Percentiles rank a stretch among this genome's conserved stretches.
phyloP scores from a whole-genome alignment of 495 filamentous ascomycete species.

The Pyrenula aspistea region DNA sequence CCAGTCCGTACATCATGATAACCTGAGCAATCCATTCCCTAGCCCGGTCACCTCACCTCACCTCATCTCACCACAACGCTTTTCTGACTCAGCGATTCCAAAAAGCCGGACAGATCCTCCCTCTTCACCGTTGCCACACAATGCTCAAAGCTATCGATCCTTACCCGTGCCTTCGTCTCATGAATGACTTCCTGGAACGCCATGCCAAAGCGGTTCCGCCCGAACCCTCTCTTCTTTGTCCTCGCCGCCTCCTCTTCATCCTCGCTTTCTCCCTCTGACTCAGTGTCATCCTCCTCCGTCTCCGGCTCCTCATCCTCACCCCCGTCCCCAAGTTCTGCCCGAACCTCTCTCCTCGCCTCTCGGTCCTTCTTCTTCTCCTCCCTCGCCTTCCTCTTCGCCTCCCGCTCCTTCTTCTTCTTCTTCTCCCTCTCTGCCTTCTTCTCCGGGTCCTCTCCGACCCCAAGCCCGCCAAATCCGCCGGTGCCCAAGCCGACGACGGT shows the following conservation, averaged over 20 bases:
- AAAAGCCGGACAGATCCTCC: conserved; percentile 83
- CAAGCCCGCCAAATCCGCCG: conserved; percentile 54
- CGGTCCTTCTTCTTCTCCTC: conserved; percentile 16
- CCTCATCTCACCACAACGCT: conserved; percentile 64
- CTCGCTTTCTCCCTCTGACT: conserved; percentile 40
- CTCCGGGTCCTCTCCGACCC: conserved; percentile 53
- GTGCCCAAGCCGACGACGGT: conserved; percentile 82
- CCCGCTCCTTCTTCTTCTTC: conserved; percentile 48
- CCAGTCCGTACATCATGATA: too few relatives aligned
- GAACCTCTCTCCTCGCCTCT: conserved; percentile 19
- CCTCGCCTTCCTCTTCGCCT: conserved; percentile 40
- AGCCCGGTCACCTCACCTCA: too few relatives aligned
- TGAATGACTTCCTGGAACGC: conserved; percentile 93
- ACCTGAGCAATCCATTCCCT: too few relatives aligned
- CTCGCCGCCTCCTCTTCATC: conserved; percentile 51
- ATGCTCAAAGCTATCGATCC: conserved; percentile 95
- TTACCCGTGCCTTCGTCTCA: conserved; percentile 78
- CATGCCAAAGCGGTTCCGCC: conserved; percentile 79
- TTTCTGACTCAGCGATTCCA: conserved; percentile 86
- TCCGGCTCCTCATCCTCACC: conserved; percentile 42
- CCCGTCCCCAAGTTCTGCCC: conserved; percentile 30
- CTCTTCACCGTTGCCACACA: conserved; percentile 94
- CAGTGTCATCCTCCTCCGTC: conserved; percentile 44
- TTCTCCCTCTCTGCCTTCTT: conserved; percentile 45
- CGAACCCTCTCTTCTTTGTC: conserved; percentile 45